Evolutionary conservation across 148 eudicot genomes (phyloP).

Genomic region (Cornus kousa): DNA sequence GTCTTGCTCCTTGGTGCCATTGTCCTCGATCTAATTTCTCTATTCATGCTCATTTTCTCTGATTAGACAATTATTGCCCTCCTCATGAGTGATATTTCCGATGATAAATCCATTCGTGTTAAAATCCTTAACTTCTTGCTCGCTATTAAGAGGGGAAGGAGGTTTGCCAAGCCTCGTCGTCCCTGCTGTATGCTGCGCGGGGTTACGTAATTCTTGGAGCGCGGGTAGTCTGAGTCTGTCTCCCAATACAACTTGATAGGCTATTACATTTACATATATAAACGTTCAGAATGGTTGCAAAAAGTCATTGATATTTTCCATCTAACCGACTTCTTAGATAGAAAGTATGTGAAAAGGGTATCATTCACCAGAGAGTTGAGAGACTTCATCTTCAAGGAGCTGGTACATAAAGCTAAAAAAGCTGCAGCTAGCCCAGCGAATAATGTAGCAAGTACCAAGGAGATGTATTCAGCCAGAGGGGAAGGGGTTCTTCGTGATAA

Average conservation of each 20-base stretch:
- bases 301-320: not conserved
- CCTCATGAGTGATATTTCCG: not conserved
- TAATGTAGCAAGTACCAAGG: conserved; percentile 17
- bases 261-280: conserved; percentile 18
- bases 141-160: not conserved
- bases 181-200: not conserved
- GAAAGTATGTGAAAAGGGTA: conserved; percentile 15
- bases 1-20: conserved; percentile 30
- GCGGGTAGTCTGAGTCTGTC: conserved; percentile 32
- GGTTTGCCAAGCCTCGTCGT: not conserved
- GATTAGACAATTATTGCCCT: conserved; percentile 28
- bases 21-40: conserved; percentile 26
- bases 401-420: conserved; percentile 19
- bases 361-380: no score
- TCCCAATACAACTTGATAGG: conserved; percentile 24
- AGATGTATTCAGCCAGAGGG: not conserved
- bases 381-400: conserved; percentile 12
- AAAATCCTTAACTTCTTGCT: not conserved
- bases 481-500: not conserved
- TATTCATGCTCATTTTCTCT: conserved; percentile 30
- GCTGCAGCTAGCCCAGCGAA: conserved; percentile 22
- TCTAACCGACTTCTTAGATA: not conserved
- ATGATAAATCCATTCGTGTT: no score
- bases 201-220: not conserved
- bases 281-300: conserved; percentile 2